Percentiles rank a stretch among this genome's conserved stretches.
Conservation (phyloP, 2,329 filamentous ascomycete species). For the Aspergillus bombycis region DNA sequence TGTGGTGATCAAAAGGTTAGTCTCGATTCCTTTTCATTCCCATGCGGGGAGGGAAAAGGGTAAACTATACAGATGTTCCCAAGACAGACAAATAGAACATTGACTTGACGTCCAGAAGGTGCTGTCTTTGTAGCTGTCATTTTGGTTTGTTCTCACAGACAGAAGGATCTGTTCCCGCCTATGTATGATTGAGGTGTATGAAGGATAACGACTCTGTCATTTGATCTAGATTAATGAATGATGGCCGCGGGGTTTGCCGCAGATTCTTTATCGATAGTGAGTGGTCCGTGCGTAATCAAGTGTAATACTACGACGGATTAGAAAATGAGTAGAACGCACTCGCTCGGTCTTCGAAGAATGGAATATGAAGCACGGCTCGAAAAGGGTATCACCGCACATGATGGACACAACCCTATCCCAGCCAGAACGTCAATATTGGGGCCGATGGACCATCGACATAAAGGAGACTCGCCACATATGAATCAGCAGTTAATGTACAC, state of each 20-base stretch:
- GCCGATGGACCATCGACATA: too few relatives aligned
- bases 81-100: constrained; percentile 91
- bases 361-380: too few relatives aligned
- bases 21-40: neutral
- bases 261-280: constrained; percentile 15
- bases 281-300: constrained; percentile 7
- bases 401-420: too few relatives aligned
- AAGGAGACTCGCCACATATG: too few relatives aligned
- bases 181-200: neutral
- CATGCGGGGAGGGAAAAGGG: constrained; percentile 4
- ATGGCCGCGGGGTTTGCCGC: constrained; percentile 10
- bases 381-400: too few relatives aligned
- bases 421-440: too few relatives aligned
- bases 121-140: constrained; percentile 27
- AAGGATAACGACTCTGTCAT: neutral
- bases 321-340: too few relatives aligned
- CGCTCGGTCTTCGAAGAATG: too few relatives aligned
- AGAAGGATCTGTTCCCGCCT: neutral
- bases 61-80: constrained; percentile 80
- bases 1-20: constrained; percentile 25
- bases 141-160: neutral
- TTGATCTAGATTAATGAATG: neutral
- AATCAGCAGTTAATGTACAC: too few relatives aligned
- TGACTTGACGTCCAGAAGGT: constrained; percentile 48
- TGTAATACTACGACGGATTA: too few relatives aligned